Evolutionary conservation across 2,329 filamentous ascomycete genomes (phyloP), one percentile per base, ranked within the genome.

Genomic region (Aureobasidium subglaciale): DNA sequence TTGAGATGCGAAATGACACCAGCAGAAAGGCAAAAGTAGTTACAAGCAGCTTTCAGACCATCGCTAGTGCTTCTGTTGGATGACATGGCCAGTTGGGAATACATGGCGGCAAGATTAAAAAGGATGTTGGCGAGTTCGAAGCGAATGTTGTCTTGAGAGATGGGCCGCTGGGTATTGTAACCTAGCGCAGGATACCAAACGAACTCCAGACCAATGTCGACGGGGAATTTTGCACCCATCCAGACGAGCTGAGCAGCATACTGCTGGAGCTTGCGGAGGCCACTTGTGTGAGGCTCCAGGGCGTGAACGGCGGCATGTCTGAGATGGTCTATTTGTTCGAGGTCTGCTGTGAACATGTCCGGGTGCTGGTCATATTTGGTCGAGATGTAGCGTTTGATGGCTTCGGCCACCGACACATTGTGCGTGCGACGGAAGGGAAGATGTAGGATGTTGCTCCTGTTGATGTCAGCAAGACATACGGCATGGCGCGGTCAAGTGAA

Each of bases 311-410:
- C 93, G 68, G 95, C 88, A 59, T 82, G 81, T 5, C 93, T 85
- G 57, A 97, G 75, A 46, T 82, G 78, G 68, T 97, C 90, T 65
- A 99, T 90, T 61, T 87, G 81, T 67, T 91, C 84, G 57, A 96
- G 83, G 74, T 99, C 93, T 61, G 88, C 81, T 60, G 84, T 83
- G 72, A 99, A 99, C 86, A 96, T 95, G 71, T 96, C 90, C 30
- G 93, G 92, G 68, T 96, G 92, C 70, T 99, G 93, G 72, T 97
- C 92, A 85, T 97, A 97, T 79, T 97, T 96, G 71, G 84, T 86
- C 59, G 90, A 95, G 67, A 99, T 97, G 75, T 99, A 97, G 69
- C 93, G 86, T 61, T 88, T 90, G 69, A 99, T 90, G 48, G 90
- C 87, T 59, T 83, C 78, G 55, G 88, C 87, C 59, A 97, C 80